Conservation (phyloP, 129 eudicot species). For the Arctium lappa region DNA sequence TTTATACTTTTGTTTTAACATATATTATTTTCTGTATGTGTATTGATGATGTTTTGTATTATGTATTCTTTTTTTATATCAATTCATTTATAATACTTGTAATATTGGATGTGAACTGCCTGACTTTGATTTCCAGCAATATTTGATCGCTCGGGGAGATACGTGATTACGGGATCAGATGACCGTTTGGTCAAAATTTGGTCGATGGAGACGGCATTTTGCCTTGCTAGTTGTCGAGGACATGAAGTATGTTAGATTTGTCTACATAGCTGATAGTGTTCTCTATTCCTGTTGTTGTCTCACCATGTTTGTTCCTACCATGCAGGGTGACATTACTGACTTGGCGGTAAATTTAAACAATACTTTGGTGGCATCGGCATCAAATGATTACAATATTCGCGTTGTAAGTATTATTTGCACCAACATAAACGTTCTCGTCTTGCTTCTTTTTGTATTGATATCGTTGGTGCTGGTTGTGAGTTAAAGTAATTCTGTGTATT, state of each 20-base stretch:
- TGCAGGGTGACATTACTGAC: slow-evolving; percentile 97
- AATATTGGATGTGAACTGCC: not conserved
- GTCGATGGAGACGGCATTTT: slow-evolving; percentile 99
- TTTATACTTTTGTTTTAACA: too few species aligned
- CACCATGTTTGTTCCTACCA: slow-evolving; percentile 10
- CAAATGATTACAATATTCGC: slow-evolving; percentile 94
- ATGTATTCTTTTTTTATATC: not conserved
- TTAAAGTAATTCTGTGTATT: slow-evolving; percentile 21
- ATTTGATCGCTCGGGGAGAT: slow-evolving; percentile 91
- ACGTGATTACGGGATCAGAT: slow-evolving; percentile 96
- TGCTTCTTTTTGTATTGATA: not conserved
- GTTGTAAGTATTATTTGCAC: slow-evolving; percentile 64
- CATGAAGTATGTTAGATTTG: slow-evolving; percentile 73
- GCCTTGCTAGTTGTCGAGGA: slow-evolving; percentile 95
- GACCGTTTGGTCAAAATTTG: slow-evolving; percentile 97
- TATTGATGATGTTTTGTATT: not conserved
- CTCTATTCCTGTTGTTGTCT: slow-evolving; percentile 5
- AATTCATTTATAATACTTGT: not conserved
- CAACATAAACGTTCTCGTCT: not conserved
- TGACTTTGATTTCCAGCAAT: slow-evolving; percentile 50
- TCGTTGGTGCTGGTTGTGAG: slow-evolving; percentile 3
- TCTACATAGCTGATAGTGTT: not conserved
- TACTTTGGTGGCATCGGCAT: slow-evolving; percentile 91
- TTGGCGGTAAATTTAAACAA: slow-evolving; percentile 87
- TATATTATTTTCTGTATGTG: not conserved